Percentiles rank a stretch among this genome's conserved stretches.
These are phyloP conservation scores for Geotrichum reessii DNA, from an alignment of 1,139 yeast genomes.

Conservation along the genomic window DNA sequence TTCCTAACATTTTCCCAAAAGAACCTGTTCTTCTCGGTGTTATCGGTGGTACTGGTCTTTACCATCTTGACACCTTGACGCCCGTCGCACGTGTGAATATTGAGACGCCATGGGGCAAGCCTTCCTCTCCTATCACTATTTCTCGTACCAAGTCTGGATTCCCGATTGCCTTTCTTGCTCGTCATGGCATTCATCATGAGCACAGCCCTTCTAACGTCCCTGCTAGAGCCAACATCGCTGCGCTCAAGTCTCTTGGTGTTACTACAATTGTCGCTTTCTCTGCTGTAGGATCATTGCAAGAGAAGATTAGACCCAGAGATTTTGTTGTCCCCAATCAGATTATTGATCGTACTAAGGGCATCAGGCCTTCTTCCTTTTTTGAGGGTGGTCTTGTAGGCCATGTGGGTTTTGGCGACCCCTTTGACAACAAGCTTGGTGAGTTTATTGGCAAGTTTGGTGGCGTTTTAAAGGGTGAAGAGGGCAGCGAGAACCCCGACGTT, in stretches of 20 bases:
- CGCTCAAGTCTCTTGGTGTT: constrained; percentile 81
- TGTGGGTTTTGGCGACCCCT: constrained; percentile 96
- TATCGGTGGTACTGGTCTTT: constrained; percentile 97
- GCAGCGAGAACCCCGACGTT: constrained; percentile 25
- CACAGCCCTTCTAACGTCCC: constrained; percentile 90
- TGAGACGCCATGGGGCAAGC: constrained; percentile 95
- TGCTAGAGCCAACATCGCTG: constrained; percentile 89
- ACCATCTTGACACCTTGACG: constrained; percentile 71
- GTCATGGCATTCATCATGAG: constrained; percentile 91
- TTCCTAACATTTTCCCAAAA: constrained; percentile 13
- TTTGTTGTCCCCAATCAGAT: constrained; percentile 93
- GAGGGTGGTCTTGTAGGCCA: constrained; percentile 94
- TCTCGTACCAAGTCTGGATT: constrained; percentile 69
- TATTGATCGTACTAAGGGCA: constrained; percentile 94
- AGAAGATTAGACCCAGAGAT: constrained; percentile 85
- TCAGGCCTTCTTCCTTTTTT: constrained; percentile 83
- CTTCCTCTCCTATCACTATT: constrained; percentile 90
- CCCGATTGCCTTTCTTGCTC: constrained; percentile 87
- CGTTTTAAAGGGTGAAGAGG: constrained; percentile 46
- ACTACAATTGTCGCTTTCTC: constrained; percentile 85
- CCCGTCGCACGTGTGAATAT: constrained; percentile 80
- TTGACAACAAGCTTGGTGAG: constrained; percentile 65
- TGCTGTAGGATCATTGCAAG: constrained; percentile 93
- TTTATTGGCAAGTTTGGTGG: constrained; percentile 57
- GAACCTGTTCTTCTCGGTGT: constrained; percentile 75